phyloP scores from a whole-genome alignment of 352 stramenopile genomes.

The Globisporangium viniferum region DNA sequence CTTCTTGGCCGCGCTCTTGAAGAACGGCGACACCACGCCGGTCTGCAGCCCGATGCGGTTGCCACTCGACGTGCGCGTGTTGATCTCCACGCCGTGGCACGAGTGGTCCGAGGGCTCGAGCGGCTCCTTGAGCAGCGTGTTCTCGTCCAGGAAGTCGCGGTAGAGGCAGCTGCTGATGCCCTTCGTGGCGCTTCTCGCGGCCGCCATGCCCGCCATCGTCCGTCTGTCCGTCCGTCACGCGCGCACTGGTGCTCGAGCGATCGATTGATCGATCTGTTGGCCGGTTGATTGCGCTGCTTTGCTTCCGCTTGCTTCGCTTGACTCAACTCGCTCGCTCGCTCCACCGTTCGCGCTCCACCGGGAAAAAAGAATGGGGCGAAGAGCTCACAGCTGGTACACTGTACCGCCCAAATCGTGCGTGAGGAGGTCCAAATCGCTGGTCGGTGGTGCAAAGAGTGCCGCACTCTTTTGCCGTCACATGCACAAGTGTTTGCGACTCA shows the following conservation, averaged over 20 bases:
- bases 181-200: slow-evolving; percentile 28
- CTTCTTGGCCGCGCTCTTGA: slow-evolving; percentile 68
- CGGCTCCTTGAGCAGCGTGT: slow-evolving; percentile 40
- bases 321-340: background rate
- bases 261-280: background rate
- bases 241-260: background rate
- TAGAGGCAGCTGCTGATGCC: slow-evolving; percentile 67
- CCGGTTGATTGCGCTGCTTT: slow-evolving; percentile 8
- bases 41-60: slow-evolving; percentile 52
- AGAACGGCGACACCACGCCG: slow-evolving; percentile 62
- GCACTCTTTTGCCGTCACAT: background rate
- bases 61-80: slow-evolving; percentile 49
- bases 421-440: background rate
- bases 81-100: slow-evolving; percentile 48
- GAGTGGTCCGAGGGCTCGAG: slow-evolving; percentile 44
- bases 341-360: background rate
- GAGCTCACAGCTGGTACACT: background rate
- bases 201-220: slow-evolving; percentile 7
- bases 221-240: background rate
- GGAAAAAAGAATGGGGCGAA: slow-evolving; percentile 2
- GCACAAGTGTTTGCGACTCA: background rate
- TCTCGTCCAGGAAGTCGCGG: slow-evolving; percentile 58
- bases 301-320: background rate
- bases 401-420: background rate
- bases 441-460: background rate